Evolutionary conservation across 2,329 filamentous ascomycete species (phyloP).

Genomic region (Scortechinia acanthostroma): DNA sequence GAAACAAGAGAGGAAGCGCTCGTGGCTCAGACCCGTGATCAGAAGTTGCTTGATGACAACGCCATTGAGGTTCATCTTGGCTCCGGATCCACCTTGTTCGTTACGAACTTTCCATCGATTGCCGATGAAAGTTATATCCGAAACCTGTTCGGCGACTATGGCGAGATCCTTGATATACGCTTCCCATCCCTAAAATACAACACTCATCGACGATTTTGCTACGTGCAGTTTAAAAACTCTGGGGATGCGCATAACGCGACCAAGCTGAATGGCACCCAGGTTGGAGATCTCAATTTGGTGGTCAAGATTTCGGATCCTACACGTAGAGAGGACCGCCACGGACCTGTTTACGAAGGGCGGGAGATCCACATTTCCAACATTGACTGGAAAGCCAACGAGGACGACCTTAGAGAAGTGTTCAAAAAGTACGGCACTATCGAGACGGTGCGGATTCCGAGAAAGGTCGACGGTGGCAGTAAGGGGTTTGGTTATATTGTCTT

Average conservation of each 20-base stretch:
- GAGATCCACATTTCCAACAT: slow-evolving; percentile 75
- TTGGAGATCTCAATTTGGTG: slow-evolving; percentile 60
- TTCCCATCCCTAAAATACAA: slow-evolving; percentile 90
- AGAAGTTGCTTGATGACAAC: slow-evolving; percentile 69
- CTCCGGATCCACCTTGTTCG: slow-evolving; percentile 74
- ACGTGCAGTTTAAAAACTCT: slow-evolving; percentile 75
- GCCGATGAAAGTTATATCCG: slow-evolving; percentile 68
- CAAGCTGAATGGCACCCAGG: slow-evolving; percentile 60
- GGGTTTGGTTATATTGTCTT: slow-evolving; percentile 80
- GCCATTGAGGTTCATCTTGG: slow-evolving; percentile 71
- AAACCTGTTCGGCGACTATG: slow-evolving; percentile 62
- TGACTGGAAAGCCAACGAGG: slow-evolving; percentile 51
- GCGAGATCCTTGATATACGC: slow-evolving; percentile 76
- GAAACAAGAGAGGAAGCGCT: slow-evolving; percentile 72
- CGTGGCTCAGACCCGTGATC: slow-evolving; percentile 73
- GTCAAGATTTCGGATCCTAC: slow-evolving; percentile 80
- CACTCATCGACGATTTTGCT: slow-evolving; percentile 85
- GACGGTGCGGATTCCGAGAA: slow-evolving; percentile 64
- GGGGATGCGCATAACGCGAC: slow-evolving; percentile 67
- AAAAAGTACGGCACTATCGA: slow-evolving; percentile 70
- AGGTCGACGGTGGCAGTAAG: slow-evolving; percentile 60
- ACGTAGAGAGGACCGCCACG: slow-evolving; percentile 71
- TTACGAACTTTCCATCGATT: slow-evolving; percentile 80
- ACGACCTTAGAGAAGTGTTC: slow-evolving; percentile 67
- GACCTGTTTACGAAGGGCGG: slow-evolving; percentile 77